Evolutionary conservation across 2,329 filamentous ascomycete genomes (phyloP), one percentile per base, ranked within the genome.

Genomic region (Xylaria sp.): DNA sequence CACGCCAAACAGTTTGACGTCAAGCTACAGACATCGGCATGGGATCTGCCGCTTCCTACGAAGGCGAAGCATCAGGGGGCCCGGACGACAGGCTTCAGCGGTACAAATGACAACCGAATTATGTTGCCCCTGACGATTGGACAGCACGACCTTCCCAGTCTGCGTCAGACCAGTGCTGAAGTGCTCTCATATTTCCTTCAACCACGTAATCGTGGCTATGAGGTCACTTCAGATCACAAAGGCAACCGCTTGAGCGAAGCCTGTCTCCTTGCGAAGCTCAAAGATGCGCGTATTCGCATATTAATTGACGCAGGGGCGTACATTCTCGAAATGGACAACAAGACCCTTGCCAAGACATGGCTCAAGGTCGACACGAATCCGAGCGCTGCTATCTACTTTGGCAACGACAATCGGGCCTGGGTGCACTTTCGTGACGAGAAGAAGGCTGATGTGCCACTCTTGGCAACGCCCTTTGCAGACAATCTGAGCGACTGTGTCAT

Each of bases 1-100:
- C 80, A 89, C 59, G 84, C 85, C 0, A 86, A 83, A 46, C 82
- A 89, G 51, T 90, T 89, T 58, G 74, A 76, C 0, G 68, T 79
- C 4, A 90, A 90, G 63, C 70, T 90, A 0, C 82, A 86, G 47
- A 80, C 84, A 0, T 88, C 83, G 0, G 84, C 83, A 0, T 91
- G 87, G 87, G 87, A 90, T 63, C 74, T 90, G 1, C 83, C 85
- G 0, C 68, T 84, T 0, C 76, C 76, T 30, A 47, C 54, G 6
- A 19, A 59, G 6, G 18, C 30, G 1, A 9, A 46, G 4, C 18
- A 16, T 2, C 53, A 57, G 18, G 1, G 11, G 13, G 53, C 58
- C 1, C 35, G 60, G 47, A 64, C 59, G 3, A 55, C 83, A 0
- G 88, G 88, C 0, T 91, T 92, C 68, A 88, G 84, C 6, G 88